Evolutionary conservation across 805 yeast genomes (phyloP).

Genomic region (Candida coquimbonensis): DNA sequence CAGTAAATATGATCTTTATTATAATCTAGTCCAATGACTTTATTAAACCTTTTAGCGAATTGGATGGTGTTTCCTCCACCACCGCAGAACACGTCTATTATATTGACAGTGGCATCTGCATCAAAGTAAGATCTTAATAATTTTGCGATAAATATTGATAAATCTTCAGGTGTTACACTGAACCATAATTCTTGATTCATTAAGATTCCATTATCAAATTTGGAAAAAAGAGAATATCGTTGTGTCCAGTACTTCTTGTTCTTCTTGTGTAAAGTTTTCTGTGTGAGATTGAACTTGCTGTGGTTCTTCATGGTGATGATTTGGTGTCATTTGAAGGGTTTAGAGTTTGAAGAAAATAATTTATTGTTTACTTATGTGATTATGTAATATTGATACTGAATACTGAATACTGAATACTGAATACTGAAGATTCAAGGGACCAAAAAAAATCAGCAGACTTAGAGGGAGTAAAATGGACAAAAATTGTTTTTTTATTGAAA

Average conservation of each 20-base stretch:
- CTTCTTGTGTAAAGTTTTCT: slow-evolving; percentile 10
- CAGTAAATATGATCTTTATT: slow-evolving; percentile 57
- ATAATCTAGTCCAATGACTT: slow-evolving; percentile 57
- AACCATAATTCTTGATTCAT: slow-evolving; percentile 76
- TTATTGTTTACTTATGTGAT: no score
- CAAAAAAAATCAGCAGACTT: no score
- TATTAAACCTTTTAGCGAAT: slow-evolving; percentile 51
- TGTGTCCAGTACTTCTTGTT: slow-evolving; percentile 43
- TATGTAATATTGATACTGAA: no score
- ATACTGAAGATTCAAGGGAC: no score
- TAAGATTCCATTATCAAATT: slow-evolving; percentile 59
- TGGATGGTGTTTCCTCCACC: slow-evolving; percentile 86
- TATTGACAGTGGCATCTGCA: neutral
- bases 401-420: no score
- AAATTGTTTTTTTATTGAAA: no score
- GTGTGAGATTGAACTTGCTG: neutral
- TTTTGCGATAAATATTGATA: slow-evolving; percentile 56
- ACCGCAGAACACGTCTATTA: slow-evolving; percentile 67
- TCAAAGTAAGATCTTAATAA: slow-evolving; percentile 38
- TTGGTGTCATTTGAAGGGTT: no score
- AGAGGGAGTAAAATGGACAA: no score
- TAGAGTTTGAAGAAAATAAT: no score
- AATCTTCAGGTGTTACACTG: slow-evolving; percentile 78
- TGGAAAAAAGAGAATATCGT: slow-evolving; percentile 53
- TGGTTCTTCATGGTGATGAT: no score